Conservation (phyloP, 1,284 basidiomycete genomes). For the Polyporus tsugae region DNA sequence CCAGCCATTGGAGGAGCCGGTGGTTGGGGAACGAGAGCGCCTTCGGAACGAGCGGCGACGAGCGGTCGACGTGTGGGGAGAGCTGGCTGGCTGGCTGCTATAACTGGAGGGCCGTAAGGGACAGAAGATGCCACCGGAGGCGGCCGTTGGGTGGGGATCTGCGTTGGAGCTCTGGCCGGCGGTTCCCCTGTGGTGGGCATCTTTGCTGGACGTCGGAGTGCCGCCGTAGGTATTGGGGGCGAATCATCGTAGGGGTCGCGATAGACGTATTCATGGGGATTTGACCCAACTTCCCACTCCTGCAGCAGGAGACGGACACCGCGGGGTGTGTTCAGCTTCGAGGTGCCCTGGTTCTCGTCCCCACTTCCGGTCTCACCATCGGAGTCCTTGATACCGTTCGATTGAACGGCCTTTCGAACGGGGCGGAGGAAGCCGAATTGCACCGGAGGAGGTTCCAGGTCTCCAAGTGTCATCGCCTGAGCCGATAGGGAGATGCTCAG, state of each 20-base stretch:
- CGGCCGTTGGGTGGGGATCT: constrained; percentile 33
- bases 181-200: constrained; percentile 10
- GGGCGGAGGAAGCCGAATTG: constrained; percentile 71
- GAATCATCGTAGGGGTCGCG: constrained; percentile 59
- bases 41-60: constrained; percentile 25
- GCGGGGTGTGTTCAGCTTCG: constrained; percentile 44
- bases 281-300: constrained; percentile 68
- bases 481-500: constrained; percentile 53
- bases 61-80: constrained; percentile 21
- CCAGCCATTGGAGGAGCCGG: constrained; percentile 12
- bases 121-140: constrained; percentile 26
- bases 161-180: constrained; percentile 10
- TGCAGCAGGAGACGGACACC: constrained; percentile 69
- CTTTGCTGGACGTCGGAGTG: constrained; percentile 13
- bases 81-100: constrained; percentile 30
- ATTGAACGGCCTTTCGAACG: constrained; percentile 37
- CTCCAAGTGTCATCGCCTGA: constrained; percentile 60
- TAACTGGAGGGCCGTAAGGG: constrained; percentile 33
- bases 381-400: constrained; percentile 31
- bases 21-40: not conserved
- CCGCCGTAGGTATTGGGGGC: not conserved
- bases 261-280: constrained; percentile 60
- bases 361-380: constrained; percentile 35
- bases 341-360: constrained; percentile 1
- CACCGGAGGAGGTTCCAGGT: constrained; percentile 58